Percentiles rank a stretch among this genome's conserved stretches.
These are phyloP conservation scores for Fusarium kyushuense DNA, from an alignment of 2,329 filamentous ascomycete genomes.

Conservation along the genomic window DNA sequence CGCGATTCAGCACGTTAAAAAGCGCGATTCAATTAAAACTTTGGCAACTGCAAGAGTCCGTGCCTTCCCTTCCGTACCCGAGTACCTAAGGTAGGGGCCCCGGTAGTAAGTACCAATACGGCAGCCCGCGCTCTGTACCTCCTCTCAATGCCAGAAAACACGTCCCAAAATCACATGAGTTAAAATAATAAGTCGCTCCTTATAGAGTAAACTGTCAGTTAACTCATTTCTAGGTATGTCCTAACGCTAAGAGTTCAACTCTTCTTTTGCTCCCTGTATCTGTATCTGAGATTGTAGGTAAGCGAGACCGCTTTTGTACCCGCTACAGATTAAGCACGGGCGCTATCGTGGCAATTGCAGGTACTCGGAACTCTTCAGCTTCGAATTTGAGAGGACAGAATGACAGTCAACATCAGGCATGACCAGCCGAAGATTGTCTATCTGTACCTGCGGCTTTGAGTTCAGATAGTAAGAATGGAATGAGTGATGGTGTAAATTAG, in stretches of 20 bases:
- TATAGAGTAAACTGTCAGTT: not conserved
- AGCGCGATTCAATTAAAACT: slow-evolving; percentile 47
- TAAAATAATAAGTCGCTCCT: not conserved
- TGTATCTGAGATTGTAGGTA: slow-evolving; percentile 16
- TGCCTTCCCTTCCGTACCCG: too few relatives aligned
- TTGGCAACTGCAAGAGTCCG: slow-evolving; percentile 24
- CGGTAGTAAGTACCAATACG: not conserved
- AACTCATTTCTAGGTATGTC: not conserved
- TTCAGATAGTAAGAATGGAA: not conserved
- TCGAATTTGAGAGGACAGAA: not conserved
- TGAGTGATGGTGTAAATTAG: not conserved
- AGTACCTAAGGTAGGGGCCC: too few relatives aligned
- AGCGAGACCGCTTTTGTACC: slow-evolving; percentile 9
- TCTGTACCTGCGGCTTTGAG: not conserved
- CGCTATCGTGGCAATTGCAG: not conserved
- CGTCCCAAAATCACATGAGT: not conserved
- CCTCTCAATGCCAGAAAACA: not conserved
- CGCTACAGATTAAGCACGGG: slow-evolving; percentile 1
- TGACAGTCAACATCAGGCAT: not conserved
- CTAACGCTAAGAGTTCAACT: not conserved
- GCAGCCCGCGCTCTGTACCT: not conserved
- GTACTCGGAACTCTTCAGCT: slow-evolving; percentile 7
- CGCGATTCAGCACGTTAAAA: slow-evolving; percentile 35
- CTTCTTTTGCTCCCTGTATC: not conserved
- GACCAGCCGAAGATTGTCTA: not conserved